Conservation (phyloP, 2,329 filamentous ascomycete species). For the Scortechinia acanthostroma region DNA sequence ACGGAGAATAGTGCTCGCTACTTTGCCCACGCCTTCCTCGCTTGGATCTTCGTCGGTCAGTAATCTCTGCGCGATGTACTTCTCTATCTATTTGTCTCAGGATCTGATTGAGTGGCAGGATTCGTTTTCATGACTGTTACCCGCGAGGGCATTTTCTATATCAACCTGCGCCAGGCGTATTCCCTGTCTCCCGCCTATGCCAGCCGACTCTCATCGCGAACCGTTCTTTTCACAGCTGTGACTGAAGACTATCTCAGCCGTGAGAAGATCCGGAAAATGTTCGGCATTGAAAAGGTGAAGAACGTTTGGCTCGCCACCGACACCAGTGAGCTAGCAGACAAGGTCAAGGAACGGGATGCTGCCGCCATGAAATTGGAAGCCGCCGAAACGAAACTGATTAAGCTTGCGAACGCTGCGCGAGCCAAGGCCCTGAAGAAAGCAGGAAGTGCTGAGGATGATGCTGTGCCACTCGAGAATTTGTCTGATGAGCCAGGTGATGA, state of each 20-base stretch:
- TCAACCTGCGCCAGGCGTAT: conserved; percentile 89
- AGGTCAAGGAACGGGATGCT: conserved; percentile 76
- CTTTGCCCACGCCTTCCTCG: conserved; percentile 75
- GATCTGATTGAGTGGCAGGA: conserved; percentile 46
- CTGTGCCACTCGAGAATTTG: conserved; percentile 16
- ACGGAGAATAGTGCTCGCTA: conserved; percentile 55
- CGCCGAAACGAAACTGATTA: conserved; percentile 81
- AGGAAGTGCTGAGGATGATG: conserved; percentile 25
- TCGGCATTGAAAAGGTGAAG: conserved; percentile 69
- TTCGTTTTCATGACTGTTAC: conserved; percentile 87
- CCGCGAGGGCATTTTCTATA: conserved; percentile 82
- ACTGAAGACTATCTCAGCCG: conserved; percentile 73
- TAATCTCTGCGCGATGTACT: not conserved
- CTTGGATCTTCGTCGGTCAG: conserved; percentile 58
- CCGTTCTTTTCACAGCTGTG: conserved; percentile 81
- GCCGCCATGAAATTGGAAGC: conserved; percentile 75
- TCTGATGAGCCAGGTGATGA: conserved; percentile 41
- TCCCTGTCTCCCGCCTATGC: conserved; percentile 78
- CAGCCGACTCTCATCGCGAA: conserved; percentile 80
- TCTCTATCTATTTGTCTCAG: too few relatives aligned
- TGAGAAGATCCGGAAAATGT: conserved; percentile 70
- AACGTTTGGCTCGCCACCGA: conserved; percentile 79
- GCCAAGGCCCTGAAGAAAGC: conserved; percentile 51
- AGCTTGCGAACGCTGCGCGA: conserved; percentile 66
- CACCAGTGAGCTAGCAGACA: conserved; percentile 68